Percentiles rank a stretch among this genome's conserved stretches.
Evolutionary conservation across 352 stramenopile genomes (phyloP).

Genomic region (Phytophthora tubulina): DNA sequence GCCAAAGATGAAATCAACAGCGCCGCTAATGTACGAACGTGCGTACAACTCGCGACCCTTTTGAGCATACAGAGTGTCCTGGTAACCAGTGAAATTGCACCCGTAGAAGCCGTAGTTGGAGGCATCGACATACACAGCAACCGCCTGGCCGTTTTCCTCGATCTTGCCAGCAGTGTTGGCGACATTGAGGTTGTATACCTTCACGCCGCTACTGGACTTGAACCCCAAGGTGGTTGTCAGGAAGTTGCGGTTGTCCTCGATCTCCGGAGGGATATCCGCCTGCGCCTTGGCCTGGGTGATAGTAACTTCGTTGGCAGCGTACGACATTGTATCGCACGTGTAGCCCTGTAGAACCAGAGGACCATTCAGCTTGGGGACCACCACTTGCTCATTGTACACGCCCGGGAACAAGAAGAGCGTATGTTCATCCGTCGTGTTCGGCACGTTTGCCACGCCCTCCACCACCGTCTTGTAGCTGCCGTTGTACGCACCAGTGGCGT

Average conservation of each 20-base stretch:
- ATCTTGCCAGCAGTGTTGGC: no score
- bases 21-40: no score
- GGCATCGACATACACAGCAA: no score
- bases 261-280: background rate
- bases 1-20: no score
- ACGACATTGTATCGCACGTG: background rate
- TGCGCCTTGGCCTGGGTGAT: constrained; percentile 16
- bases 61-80: no score
- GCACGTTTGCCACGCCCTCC: constrained; percentile 13
- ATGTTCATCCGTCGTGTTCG: constrained; percentile 16
- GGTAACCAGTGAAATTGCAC: no score
- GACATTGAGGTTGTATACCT: background rate
- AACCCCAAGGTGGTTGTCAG: background rate
- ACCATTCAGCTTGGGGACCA: background rate
- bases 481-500: constrained; percentile 12
- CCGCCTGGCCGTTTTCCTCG: no score
- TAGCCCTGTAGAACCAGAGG: constrained; percentile 9
- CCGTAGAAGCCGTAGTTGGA: no score
- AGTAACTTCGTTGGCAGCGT: constrained; percentile 11
- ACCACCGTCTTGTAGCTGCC: constrained; percentile 22
- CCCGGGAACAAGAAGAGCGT: constrained; percentile 21
- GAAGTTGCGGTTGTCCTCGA: background rate
- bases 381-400: constrained; percentile 11
- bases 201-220: constrained; percentile 17
- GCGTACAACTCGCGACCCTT: no score